These are phyloP conservation scores for Sporothrix pallida DNA, from an alignment of 2,329 filamentous ascomycete genomes.

Conservation along the genomic window DNA sequence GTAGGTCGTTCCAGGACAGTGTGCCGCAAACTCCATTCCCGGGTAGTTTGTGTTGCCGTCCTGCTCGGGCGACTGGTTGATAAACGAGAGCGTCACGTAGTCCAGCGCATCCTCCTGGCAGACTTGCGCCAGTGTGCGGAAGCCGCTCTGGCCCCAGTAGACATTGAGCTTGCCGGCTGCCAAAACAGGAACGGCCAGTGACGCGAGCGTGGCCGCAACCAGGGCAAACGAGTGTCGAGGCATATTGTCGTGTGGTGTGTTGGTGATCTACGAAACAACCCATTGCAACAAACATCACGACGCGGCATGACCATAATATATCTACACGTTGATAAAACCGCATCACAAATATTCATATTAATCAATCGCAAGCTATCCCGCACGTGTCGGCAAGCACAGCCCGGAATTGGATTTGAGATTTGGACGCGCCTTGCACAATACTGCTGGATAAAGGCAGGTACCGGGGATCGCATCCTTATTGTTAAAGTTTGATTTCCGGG, in stretches of 20 bases:
- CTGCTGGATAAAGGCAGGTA: background rate
- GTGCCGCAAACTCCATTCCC: slow-evolving; percentile 47
- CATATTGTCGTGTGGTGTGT: background rate
- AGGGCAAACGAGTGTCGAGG: background rate
- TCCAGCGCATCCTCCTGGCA: slow-evolving; percentile 40
- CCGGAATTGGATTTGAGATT: background rate
- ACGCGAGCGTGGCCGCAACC: background rate
- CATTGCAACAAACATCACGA: background rate
- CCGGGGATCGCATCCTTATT: slow-evolving; percentile 9
- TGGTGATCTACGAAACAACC: background rate
- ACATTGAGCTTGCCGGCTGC: slow-evolving; percentile 26
- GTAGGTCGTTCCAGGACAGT: slow-evolving; percentile 45
- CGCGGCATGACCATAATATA: background rate
- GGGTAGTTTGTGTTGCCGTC: slow-evolving; percentile 44
- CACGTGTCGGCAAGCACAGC: background rate
- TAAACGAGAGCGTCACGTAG: slow-evolving; percentile 48
- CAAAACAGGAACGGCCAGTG: slow-evolving; percentile 11
- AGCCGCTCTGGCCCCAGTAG: slow-evolving; percentile 31
- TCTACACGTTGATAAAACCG: background rate
- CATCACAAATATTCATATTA: background rate
- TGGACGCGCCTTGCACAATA: background rate
- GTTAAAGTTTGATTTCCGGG: background rate
- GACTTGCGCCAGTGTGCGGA: slow-evolving; percentile 2
- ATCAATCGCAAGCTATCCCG: background rate
- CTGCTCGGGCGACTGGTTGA: slow-evolving; percentile 49